These are phyloP conservation scores for Colletotrichum melonis DNA, from an alignment of 2,329 filamentous ascomycete genomes.

Conservation along the genomic window DNA sequence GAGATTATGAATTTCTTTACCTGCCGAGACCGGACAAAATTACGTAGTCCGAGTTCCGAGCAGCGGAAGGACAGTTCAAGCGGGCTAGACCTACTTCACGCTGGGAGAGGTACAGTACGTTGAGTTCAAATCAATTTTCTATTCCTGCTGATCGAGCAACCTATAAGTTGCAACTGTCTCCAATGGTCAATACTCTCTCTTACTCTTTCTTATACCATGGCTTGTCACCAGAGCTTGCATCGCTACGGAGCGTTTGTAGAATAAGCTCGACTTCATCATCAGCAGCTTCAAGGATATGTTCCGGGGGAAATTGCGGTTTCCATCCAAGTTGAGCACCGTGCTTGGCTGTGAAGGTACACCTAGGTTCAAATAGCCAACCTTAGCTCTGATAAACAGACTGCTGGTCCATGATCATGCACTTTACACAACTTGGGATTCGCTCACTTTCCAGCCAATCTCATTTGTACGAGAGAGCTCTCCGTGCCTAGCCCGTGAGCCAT, in stretches of 20 bases:
- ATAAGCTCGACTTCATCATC: slow-evolving; percentile 60
- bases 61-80: too few relatives aligned
- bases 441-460: slow-evolving; percentile 54
- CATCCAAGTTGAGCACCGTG: slow-evolving; percentile 57
- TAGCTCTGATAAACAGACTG: not conserved
- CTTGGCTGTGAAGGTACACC: slow-evolving; percentile 48
- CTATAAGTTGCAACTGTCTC: too few relatives aligned
- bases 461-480: slow-evolving; percentile 40
- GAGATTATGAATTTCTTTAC: too few relatives aligned
- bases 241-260: not conserved
- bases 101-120: too few relatives aligned
- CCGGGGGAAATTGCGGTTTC: slow-evolving; percentile 52
- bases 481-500: slow-evolving; percentile 56
- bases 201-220: not conserved
- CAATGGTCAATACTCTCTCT: too few relatives aligned
- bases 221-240: not conserved
- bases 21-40: too few relatives aligned
- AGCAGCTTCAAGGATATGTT: slow-evolving; percentile 58
- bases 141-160: too few relatives aligned
- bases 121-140: too few relatives aligned
- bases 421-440: slow-evolving; percentile 28
- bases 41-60: too few relatives aligned
- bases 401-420: not conserved
- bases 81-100: too few relatives aligned
- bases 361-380: not conserved